Evolutionary conservation across 2,329 filamentous ascomycete species (phyloP), one percentile per base, ranked within the genome.

Genomic region (Cordyceps farinosa): DNA sequence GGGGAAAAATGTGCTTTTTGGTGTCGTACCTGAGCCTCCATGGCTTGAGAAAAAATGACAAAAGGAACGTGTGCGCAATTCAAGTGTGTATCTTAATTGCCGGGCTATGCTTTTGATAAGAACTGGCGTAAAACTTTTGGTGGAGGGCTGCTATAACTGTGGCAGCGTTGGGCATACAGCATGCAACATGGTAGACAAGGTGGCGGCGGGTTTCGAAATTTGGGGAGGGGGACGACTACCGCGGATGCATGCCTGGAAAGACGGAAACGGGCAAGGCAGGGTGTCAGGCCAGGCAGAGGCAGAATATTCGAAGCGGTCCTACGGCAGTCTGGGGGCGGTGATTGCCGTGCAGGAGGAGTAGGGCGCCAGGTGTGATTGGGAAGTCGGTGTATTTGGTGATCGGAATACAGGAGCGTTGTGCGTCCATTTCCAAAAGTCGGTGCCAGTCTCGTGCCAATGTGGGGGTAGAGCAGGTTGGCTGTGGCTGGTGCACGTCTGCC

Each of bases 11-110:
- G 34, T 60, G 29, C 62, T 60, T 61, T 59, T 52, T 29, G 56
- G 45, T 44, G 27, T 57, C 75, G 66, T 74, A 80, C 79, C 78
- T 81, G 79, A 74, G 76, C 78, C 72, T 81, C 79, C 79, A 81
- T 80, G 66, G 71, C 79, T 67, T 67, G 60, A 66, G 66, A 65
- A 66, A 68, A 70, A 47, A 29, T 40, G 44, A 61, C 60, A 61
- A 55, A 66, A 64, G 63, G 58, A 66, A 56, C 53, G 53, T 65
- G 65, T 65, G 64, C 47, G 66, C 69, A 65, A 61, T 56, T 56
- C 45, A 38, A 36, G 9, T 27, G 7, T 30, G 50, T 29, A 9
- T 45, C 38, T 51, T 47, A 27, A 32, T 34, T 29, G 6, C 47
- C 38, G 48, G n/a, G 48, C 58, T 61, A 47, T 61, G 32, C 45